Evolutionary conservation across 192 early-diverging fungal genomes (phyloP).

Genomic region (Backusella tuberculispora): DNA sequence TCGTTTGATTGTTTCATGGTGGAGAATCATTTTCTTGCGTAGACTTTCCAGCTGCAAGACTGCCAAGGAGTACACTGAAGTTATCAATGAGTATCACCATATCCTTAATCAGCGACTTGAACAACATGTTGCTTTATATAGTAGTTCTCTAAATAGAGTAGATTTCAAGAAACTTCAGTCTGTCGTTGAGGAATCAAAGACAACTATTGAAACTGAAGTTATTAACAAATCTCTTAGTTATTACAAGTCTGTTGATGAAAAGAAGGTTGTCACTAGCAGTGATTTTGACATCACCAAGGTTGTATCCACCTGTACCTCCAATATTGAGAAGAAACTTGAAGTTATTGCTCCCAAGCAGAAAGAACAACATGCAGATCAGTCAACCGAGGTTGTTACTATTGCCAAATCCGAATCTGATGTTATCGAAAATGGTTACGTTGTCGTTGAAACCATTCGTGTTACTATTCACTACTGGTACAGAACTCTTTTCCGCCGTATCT

Average conservation of each 20-base stretch:
- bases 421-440: conserved; percentile 4
- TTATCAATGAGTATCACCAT: conserved; percentile 18
- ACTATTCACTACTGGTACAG: conserved; percentile 22
- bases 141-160: not conserved
- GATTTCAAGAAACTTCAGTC: not conserved
- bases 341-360: not conserved
- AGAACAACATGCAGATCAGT: not conserved
- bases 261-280: not conserved
- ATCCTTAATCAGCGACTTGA: conserved; percentile 18
- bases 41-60: conserved; percentile 22
- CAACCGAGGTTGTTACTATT: conserved; percentile 3
- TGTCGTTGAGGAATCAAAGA: not conserved
- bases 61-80: conserved; percentile 16
- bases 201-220: not conserved
- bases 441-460: conserved; percentile 10
- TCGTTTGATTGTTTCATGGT: conserved; percentile 11
- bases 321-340: not conserved
- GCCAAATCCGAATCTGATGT: conserved; percentile 7
- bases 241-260: not conserved
- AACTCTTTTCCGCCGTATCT: not conserved
- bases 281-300: not conserved
- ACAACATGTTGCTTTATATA: not conserved
- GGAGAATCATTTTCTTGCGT: conserved; percentile 22
- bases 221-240: not conserved
- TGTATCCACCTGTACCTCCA: not conserved